Evolutionary conservation across 306 rosid species (phyloP), one percentile per base, ranked within the genome.

Genomic region (Pterocarpus santalinus): DNA sequence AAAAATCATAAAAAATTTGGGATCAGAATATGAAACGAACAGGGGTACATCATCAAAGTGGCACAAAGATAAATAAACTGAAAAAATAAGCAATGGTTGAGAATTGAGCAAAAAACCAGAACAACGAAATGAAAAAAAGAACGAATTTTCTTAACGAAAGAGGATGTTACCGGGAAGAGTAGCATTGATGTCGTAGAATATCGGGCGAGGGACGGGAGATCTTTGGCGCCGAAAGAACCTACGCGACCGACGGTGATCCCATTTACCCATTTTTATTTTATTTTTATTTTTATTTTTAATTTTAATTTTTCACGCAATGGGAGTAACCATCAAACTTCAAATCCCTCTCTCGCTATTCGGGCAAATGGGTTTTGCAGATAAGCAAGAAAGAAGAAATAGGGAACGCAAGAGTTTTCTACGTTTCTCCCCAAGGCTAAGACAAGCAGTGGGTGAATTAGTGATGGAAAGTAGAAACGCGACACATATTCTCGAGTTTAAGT

Each of bases 221-320:
- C 82, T 88, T 73, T 65, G 87, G 55, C 71, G 86, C 68, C 89
- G 92, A 76, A 68, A 85, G 81, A 68, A 34, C 65, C 95, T 83
- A 34, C 95, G 91, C 4, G 80, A 46, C 5, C 73, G 79, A 41
- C 93, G 93, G 73, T 89, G 52, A 32, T 78, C 79, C 98, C 98
- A 92, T 55, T 86, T 94, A 5, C 98, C 97, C 98, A 94, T 94
- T 69, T 28, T 10, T 7, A 0, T n/a, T 35, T 5, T 64, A 2
- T 4, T 13, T 36, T 35, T 12, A 12, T 13, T 51, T 35, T 34
- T 34, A 8, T 7, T 47, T 49, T 49, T 49, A 49, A 11, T 49
- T 49, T 49, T 13, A n/a, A 15, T n/a, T 16, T 16, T 16, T 1
- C 55, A 11, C 9, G 1, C 55, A 34, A 63, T 63, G 8, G 2